Conservation (phyloP, 306 rosid species). For the Herpetospermum pedunculosum region DNA sequence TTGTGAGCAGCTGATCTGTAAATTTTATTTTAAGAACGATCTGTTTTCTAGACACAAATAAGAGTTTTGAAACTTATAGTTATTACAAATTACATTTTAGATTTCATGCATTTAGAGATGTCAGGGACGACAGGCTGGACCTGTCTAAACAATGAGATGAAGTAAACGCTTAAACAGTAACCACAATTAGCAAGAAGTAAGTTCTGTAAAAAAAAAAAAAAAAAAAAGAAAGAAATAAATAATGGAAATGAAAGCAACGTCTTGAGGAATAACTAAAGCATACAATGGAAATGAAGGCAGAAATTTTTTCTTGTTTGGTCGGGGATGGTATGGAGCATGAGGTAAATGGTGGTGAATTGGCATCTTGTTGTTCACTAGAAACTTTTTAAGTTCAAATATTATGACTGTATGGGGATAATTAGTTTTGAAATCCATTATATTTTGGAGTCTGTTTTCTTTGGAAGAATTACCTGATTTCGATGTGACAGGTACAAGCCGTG, state of each 20-base stretch:
- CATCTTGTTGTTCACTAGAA: not conserved
- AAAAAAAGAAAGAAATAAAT: not conserved
- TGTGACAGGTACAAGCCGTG: conserved; percentile 83
- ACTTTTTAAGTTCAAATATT: not conserved
- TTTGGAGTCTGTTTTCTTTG: not conserved
- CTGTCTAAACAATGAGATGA: not conserved
- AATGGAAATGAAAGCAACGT: not conserved
- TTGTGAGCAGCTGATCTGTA: not conserved
- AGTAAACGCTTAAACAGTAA: not conserved
- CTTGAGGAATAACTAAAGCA: not conserved
- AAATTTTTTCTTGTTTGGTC: not conserved
- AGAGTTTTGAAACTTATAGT: not conserved
- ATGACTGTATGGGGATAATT: not conserved
- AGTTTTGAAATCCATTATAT: not conserved
- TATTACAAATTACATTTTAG: not conserved
- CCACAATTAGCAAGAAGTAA: not conserved
- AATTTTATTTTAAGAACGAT: not conserved
- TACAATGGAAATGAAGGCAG: not conserved
- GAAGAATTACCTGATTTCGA: not conserved
- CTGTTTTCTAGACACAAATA: not conserved
- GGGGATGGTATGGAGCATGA: not conserved
- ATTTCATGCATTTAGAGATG: not conserved
- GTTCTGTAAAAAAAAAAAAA: not conserved
- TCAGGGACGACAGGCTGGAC: not conserved
- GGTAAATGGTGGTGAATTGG: not conserved